Conservation (phyloP, 371 early-diverging fungal genomes). For the Apophysomyces variabilis region DNA sequence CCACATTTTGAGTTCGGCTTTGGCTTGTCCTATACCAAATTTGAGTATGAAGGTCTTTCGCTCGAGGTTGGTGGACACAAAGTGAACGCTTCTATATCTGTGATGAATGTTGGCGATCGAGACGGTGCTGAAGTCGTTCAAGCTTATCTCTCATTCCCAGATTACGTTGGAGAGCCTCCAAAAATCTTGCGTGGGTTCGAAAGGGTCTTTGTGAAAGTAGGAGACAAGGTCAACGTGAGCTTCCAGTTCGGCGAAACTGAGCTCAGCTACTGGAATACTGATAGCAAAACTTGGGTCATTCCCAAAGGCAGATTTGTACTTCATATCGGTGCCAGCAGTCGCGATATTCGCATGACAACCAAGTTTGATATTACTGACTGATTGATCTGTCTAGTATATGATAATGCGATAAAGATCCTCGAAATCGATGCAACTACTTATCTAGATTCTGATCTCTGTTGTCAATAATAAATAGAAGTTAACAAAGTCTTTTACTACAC, state of each 20-base stretch:
- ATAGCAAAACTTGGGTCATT: conserved; percentile 31
- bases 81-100: conserved; percentile 27
- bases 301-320: conserved; percentile 40
- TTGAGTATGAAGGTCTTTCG: conserved; percentile 39
- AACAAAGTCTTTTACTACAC: no score
- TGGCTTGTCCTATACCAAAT: conserved; percentile 62
- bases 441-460: no score
- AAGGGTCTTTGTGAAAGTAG: conserved; percentile 33
- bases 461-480: no score
- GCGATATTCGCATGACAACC: conserved; percentile 37
- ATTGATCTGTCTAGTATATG: no score
- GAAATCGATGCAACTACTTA: no score
- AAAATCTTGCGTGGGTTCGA: conserved; percentile 52
- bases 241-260: conserved; percentile 30
- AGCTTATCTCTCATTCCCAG: conserved; percentile 50
- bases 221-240: conserved; percentile 21
- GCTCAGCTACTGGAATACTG: conserved; percentile 42
- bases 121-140: conserved; percentile 59
- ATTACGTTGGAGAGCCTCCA: conserved; percentile 36
- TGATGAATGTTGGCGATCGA: conserved; percentile 48
- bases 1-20: conserved; percentile 59
- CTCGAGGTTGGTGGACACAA: conserved; percentile 14
- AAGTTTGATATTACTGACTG: neutral
- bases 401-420: no score
- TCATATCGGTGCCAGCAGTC: conserved; percentile 47